phyloP scores from a whole-genome alignment of 2,329 filamentous ascomycete genomes.

The Orbilia quercus region DNA sequence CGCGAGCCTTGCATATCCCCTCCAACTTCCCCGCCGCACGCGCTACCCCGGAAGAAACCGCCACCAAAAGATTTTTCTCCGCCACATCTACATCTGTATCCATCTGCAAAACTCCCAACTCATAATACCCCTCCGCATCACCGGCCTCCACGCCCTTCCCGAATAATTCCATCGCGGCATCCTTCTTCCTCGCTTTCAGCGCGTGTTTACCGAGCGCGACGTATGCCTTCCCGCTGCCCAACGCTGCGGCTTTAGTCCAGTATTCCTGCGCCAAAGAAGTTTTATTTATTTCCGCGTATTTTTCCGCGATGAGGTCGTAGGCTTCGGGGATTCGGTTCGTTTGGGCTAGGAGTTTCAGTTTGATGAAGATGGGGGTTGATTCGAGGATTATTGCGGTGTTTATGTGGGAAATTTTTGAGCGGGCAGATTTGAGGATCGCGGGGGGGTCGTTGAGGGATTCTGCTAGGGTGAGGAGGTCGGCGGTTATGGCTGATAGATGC shows the following conservation, averaged over 20 bases:
- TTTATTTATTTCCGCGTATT: slow-evolving; percentile 12
- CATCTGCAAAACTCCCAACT: slow-evolving; percentile 52
- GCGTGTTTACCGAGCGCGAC: slow-evolving; percentile 29
- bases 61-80: slow-evolving; percentile 42
- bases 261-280: slow-evolving; percentile 5
- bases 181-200: slow-evolving; percentile 8
- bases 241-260: slow-evolving; percentile 37
- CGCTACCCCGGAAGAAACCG: slow-evolving; percentile 18
- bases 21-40: slow-evolving; percentile 26
- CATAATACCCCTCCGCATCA: slow-evolving; percentile 55
- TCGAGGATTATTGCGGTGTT: slow-evolving; percentile 15
- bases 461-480: slow-evolving; percentile 36
- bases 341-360: slow-evolving; percentile 29
- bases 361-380: slow-evolving; percentile 9
- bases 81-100: slow-evolving; percentile 32
- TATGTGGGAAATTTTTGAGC: slow-evolving; percentile 6
- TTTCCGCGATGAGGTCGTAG: slow-evolving; percentile 40
- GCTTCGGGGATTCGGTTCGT: slow-evolving; percentile 27
- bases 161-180: slow-evolving; percentile 53
- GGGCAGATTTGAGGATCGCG: slow-evolving; percentile 38
- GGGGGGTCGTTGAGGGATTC: slow-evolving; percentile 44
- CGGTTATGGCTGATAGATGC: background rate
- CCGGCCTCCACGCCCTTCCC: slow-evolving; percentile 48
- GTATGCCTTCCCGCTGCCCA: slow-evolving; percentile 33
- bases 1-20: slow-evolving; percentile 36